A percentile compares a stretch with the other conserved stretches of the same genome.
These are phyloP conservation scores for Phalaenopsis hybrid DNA, from an alignment of 116 monocot genomes.

Conservation along the genomic window DNA sequence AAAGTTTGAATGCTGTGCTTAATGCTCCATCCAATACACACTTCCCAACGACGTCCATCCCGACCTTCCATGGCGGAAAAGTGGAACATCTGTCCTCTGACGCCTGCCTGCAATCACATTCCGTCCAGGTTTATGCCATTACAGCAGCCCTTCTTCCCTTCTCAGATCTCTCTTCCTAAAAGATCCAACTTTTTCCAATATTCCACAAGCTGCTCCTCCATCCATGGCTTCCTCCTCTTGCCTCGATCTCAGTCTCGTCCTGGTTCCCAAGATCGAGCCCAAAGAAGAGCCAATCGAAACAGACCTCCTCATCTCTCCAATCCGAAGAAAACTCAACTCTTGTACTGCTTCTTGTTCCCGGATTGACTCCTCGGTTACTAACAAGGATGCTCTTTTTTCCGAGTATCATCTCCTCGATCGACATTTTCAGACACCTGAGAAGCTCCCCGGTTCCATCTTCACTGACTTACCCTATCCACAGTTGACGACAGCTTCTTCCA, in stretches of 20 bases:
- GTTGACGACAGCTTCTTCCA: not conserved
- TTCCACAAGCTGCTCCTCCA: no score
- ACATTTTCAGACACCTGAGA: constrained; percentile 10
- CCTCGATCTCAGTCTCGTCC: not conserved
- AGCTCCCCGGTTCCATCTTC: constrained; percentile 3
- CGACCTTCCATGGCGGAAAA: not conserved
- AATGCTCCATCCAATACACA: not conserved
- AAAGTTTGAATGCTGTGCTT: no score
- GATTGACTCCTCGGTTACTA: not conserved
- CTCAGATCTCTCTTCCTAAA: not conserved
- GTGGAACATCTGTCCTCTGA: not conserved
- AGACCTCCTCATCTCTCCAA: not conserved
- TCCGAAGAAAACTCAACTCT: not conserved
- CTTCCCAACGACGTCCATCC: not conserved
- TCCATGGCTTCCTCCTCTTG: not conserved
- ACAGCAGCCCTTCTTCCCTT: no score
- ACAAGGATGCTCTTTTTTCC: constrained; percentile 20
- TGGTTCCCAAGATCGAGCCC: constrained; percentile 3
- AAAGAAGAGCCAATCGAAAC: not conserved
- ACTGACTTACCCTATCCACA: not conserved
- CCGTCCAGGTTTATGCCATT: not conserved
- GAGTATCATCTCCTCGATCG: constrained; percentile 29
- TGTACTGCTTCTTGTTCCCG: constrained; percentile 1
- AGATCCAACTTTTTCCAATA: not conserved
- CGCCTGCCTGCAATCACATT: not conserved